Evolutionary conservation across 371 early-diverging fungal genomes (phyloP), one percentile per base, ranked within the genome.

Genomic region (Actinomortierella ambigua): DNA sequence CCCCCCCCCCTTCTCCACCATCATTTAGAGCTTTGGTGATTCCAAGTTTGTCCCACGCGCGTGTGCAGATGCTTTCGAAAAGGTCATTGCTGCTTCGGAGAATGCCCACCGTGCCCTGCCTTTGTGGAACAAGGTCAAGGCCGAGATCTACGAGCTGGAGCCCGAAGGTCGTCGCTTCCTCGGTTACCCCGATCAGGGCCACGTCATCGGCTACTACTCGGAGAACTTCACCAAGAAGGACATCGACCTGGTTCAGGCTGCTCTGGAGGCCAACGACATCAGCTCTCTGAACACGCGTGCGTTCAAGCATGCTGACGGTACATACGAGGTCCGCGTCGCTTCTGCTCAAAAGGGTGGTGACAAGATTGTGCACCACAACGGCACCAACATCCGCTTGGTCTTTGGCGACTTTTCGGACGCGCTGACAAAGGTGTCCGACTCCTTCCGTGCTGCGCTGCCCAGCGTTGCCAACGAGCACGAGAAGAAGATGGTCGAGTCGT

Each of bases 1-100:
- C n/a, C n/a, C n/a, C n/a, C n/a, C n/a, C n/a, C n/a, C n/a, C n/a
- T n/a, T n/a, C n/a, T n/a, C n/a, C n/a, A n/a, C n/a, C n/a, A n/a
- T n/a, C n/a, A n/a, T n/a, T n/a, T n/a, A n/a, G n/a, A n/a, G 79
- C 0, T 88, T 87, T 69, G 89, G 87, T 40, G 87, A 87, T 64
- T 81, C 82, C 47, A 88, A 87, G 73, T 84, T 88, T 59, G 69
- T 88, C 41, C 89, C 89, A 29, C 79, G 86, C 9, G 39, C 82
- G 4, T 46, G 73, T 15, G 67, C 42, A 1, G 55, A 65, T 3
- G 76, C 73, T 28, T 75, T 82, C 15, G 64, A 65, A 58, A 76
- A 75, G 50, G 76, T 87, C 39, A 73, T 80, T 0, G 79, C 69
- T 13, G 76, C 78, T 8, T 18, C 18, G n/a, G 53, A 22, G 23